Conservation (phyloP, 164 flowering plant genomes). For the Piper longum region DNA sequence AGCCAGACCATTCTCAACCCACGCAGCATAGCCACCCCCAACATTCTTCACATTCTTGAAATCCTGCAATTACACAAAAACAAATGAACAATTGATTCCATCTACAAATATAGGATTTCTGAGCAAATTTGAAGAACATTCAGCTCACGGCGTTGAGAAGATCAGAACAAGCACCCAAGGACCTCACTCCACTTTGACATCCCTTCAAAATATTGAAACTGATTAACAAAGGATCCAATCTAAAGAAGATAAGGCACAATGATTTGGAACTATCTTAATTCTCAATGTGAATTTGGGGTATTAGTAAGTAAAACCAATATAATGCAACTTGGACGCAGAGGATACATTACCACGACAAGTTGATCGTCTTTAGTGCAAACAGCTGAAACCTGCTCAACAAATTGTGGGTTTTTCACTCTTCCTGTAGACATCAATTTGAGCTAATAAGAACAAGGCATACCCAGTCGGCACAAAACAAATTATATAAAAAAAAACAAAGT, state of each 20-base stretch:
- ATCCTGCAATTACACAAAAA: conserved; percentile 25
- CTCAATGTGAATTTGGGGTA: not conserved
- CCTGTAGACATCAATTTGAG: conserved; percentile 21
- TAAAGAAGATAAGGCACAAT: too few relatives aligned
- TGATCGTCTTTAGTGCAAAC: conserved; percentile 47
- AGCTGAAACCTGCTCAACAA: conserved; percentile 49
- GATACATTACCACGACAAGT: conserved; percentile 52
- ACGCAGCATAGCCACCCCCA: conserved; percentile 73
- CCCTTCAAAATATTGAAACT: conserved; percentile 29
- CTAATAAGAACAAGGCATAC: not conserved
- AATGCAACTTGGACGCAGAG: not conserved
- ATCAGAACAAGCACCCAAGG: conserved; percentile 46
- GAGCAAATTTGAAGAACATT: not conserved
- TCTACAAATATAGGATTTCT: not conserved
- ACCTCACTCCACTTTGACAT: conserved; percentile 69
- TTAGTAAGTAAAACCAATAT: too few relatives aligned
- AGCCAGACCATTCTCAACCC: conserved; percentile 45
- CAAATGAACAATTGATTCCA: not conserved
- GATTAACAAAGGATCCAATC: not conserved
- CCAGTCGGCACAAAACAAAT: not conserved
- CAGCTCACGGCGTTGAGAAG: conserved; percentile 45
- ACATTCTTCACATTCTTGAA: conserved; percentile 61
- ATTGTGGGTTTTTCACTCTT: conserved; percentile 60
- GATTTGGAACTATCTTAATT: not conserved
- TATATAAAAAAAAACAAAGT: not conserved